Conservation (phyloP, 306 rosid species). For the Citrullus colocynthis region DNA sequence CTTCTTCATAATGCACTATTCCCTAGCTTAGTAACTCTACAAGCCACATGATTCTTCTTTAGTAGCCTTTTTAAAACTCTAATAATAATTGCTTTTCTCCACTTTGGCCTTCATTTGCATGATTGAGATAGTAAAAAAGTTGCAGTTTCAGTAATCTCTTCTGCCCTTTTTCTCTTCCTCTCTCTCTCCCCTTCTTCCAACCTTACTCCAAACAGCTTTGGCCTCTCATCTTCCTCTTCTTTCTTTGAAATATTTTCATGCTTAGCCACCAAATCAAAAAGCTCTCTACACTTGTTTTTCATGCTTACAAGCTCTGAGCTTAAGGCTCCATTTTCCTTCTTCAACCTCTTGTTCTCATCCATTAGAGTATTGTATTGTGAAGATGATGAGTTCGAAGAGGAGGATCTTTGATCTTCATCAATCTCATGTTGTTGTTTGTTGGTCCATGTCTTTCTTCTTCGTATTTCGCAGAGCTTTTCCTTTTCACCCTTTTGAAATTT, state of each 20-base stretch:
- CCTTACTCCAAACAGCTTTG: conserved; percentile 80
- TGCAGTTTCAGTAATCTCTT: conserved; percentile 43
- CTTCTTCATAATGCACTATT: neutral
- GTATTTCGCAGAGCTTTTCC: conserved; percentile 46
- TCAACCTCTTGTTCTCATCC: conserved; percentile 74
- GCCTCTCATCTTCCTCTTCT: conserved; percentile 31
- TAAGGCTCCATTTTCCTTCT: conserved; percentile 53
- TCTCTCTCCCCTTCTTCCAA: conserved; percentile 53
- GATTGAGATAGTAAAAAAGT: conserved; percentile 57
- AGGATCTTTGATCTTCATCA: conserved; percentile 79
- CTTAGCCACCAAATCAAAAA: conserved; percentile 55
- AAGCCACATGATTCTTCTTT: neutral
- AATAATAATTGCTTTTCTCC: neutral
- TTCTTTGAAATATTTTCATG: conserved; percentile 8
- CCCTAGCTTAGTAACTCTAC: neutral
- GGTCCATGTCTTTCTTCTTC: conserved; percentile 68
- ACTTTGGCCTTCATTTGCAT: conserved; percentile 36
- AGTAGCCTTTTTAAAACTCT: neutral
- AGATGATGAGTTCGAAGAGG: conserved; percentile 61
- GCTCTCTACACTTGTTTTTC: conserved; percentile 58
- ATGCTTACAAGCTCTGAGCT: conserved; percentile 44
- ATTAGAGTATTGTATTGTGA: conserved; percentile 39
- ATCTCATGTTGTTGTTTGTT: conserved; percentile 23
- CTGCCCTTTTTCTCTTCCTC: conserved; percentile 43
- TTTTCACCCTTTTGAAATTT: conserved; percentile 59